Percentiles rank a stretch among this genome's conserved stretches.
phyloP scores from a whole-genome alignment of 495 filamentous ascomycete species.

The Achaetomiella virescens region DNA sequence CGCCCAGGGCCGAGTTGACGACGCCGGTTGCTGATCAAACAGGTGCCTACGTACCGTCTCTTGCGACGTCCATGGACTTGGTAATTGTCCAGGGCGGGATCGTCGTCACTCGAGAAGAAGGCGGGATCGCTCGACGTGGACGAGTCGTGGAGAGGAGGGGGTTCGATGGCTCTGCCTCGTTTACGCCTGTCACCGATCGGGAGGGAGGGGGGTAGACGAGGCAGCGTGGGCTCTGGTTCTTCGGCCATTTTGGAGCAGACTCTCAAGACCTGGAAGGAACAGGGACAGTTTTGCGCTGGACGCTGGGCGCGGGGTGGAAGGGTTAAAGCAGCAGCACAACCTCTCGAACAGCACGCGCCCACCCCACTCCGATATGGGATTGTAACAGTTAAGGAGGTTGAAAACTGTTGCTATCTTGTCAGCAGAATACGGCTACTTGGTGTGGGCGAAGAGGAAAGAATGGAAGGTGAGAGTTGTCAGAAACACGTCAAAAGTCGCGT shows the following conservation, averaged over 20 bases:
- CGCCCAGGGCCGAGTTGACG: constrained; percentile 39
- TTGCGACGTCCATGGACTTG: constrained; percentile 38
- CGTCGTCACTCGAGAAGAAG: constrained; percentile 73
- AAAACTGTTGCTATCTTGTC: too few species aligned
- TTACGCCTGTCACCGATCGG: constrained; percentile 30
- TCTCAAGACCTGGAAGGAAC: neutral
- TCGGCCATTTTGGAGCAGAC: neutral
- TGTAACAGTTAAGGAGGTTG: too few species aligned
- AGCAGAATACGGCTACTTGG: neutral
- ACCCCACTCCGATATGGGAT: neutral
- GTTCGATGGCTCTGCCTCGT: constrained; percentile 27
- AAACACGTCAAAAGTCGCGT: neutral
- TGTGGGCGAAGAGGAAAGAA: neutral
- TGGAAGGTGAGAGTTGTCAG: too few species aligned
- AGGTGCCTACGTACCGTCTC: constrained; percentile 60
- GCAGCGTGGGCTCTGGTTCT: constrained; percentile 40
- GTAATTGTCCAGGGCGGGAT: constrained; percentile 69
- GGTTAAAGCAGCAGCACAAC: neutral
- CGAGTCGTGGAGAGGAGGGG: constrained; percentile 17
- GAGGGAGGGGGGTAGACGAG: constrained; percentile 32
- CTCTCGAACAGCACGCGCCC: neutral
- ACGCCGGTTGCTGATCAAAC: constrained; percentile 54
- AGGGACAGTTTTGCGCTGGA: too few species aligned
- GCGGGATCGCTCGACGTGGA: constrained; percentile 64
- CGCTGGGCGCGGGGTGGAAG: too few species aligned